Percentiles rank a stretch among this genome's conserved stretches.
phyloP scores from a whole-genome alignment of 768 basidiomycete species.

The Tremella yokohamensis region DNA sequence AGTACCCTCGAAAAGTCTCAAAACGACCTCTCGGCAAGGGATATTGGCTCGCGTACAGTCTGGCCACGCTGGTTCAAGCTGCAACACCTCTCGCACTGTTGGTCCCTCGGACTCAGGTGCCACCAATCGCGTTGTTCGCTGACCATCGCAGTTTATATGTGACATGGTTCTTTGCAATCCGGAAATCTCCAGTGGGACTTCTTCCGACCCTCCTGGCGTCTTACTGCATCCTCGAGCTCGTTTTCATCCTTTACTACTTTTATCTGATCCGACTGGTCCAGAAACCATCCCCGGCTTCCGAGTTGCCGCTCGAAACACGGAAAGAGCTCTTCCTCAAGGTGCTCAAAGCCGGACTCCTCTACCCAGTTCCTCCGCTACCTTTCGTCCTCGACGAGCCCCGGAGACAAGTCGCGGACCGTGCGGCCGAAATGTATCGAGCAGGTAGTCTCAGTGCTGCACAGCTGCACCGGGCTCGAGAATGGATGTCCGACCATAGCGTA shows the following conservation, averaged over 20 bases:
- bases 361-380: constrained; percentile 19
- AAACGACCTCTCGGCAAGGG: no score
- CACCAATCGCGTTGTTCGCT: no score
- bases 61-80: no score
- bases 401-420: constrained; percentile 1
- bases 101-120: no score
- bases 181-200: background rate
- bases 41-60: no score
- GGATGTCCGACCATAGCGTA: background rate
- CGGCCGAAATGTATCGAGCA: constrained; percentile 12
- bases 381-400: background rate
- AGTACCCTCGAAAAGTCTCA: no score
- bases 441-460: constrained; percentile 16
- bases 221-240: constrained; percentile 37
- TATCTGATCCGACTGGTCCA: constrained; percentile 38
- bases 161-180: constrained; percentile 4
- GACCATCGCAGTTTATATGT: background rate
- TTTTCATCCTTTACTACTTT: constrained; percentile 34
- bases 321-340: constrained; percentile 30
- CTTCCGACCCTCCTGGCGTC: constrained; percentile 32
- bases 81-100: no score
- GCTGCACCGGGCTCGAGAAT: constrained; percentile 3
- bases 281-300: constrained; percentile 26
- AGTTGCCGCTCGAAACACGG: constrained; percentile 24
- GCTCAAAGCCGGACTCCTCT: constrained; percentile 26